Evolutionary conservation across 148 eudicot genomes (phyloP).

Genomic region (Fagopyrum tataricum): DNA sequence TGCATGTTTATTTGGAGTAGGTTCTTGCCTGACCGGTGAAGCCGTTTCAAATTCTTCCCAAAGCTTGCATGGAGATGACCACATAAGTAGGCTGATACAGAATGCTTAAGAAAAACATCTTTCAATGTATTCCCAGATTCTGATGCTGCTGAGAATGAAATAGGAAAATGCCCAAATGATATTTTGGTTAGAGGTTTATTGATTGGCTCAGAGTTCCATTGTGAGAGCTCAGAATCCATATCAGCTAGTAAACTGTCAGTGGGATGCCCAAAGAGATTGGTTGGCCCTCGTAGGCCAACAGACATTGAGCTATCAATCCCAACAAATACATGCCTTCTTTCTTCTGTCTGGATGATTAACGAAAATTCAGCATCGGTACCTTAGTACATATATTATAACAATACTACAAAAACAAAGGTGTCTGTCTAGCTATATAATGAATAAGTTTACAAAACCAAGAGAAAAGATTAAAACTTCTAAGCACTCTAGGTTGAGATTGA

Average conservation of each 20-base stretch:
- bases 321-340: conserved; percentile 71
- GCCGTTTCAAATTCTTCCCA: conserved; percentile 80
- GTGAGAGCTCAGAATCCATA: conserved; percentile 65
- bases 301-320: conserved; percentile 85
- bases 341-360: conserved; percentile 49
- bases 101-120: conserved; percentile 55
- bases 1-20: conserved; percentile 57
- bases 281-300: conserved; percentile 82
- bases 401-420: conserved; percentile 11
- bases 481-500: background rate
- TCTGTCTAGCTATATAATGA: background rate
- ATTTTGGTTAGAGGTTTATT: conserved; percentile 52
- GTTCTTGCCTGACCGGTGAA: conserved; percentile 37
- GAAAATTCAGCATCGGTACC: background rate
- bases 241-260: conserved; percentile 58
- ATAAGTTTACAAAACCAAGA: background rate
- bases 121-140: conserved; percentile 62
- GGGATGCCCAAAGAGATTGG: conserved; percentile 92
- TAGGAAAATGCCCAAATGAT: conserved; percentile 85
- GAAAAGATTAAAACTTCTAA: background rate
- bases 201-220: conserved; percentile 49
- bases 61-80: conserved; percentile 80
- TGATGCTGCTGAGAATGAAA: conserved; percentile 72
- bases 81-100: conserved; percentile 73
- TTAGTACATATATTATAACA: conserved; percentile 9